A percentile compares a stretch with the other conserved stretches of the same genome.
Evolutionary conservation across 2,329 filamentous ascomycete genomes (phyloP).

Genomic region (Bipolaris sorokiniana): DNA sequence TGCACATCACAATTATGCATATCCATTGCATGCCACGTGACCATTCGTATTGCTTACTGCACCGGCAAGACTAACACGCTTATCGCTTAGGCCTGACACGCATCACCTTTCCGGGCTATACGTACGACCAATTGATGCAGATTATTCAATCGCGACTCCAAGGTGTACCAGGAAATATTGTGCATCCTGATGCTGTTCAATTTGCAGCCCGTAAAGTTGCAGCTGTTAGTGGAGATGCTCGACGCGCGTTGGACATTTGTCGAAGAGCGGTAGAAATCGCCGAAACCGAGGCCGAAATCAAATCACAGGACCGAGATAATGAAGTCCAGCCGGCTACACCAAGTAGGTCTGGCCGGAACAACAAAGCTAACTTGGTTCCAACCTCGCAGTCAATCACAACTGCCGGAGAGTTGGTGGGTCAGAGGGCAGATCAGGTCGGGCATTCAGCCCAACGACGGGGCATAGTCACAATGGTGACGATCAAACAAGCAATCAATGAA

Average conservation of each 20-base stretch:
- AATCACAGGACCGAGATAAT: constrained; percentile 39
- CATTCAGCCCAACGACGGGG: constrained; percentile 41
- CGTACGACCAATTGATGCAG: constrained; percentile 93
- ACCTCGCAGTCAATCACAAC: constrained; percentile 24
- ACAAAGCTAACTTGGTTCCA: constrained; percentile 37
- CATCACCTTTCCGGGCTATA: constrained; percentile 97
- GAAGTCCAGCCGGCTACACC: constrained; percentile 63
- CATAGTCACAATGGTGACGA: constrained; percentile 87
- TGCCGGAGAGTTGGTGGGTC: constrained; percentile 29
- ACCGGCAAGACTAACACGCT: constrained; percentile 40
- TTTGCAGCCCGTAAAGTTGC: constrained; percentile 97
- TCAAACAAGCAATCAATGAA: constrained; percentile 94
- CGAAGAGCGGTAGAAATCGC: constrained; percentile 93
- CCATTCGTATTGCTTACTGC: constrained; percentile 24
- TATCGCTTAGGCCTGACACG: constrained; percentile 71
- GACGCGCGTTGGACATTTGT: constrained; percentile 93
- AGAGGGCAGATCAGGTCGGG: constrained; percentile 34
- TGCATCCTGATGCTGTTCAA: constrained; percentile 91
- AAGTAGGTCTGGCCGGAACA: constrained; percentile 60
- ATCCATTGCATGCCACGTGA: constrained; percentile 23
- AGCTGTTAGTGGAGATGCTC: constrained; percentile 91
- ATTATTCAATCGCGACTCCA: constrained; percentile 95
- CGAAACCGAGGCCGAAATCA: constrained; percentile 74
- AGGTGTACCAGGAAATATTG: constrained; percentile 85
- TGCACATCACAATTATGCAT: constrained; percentile 24